Conservation (phyloP, 768 basidiomycete species). For the Kwoniella heveanensis region DNA sequence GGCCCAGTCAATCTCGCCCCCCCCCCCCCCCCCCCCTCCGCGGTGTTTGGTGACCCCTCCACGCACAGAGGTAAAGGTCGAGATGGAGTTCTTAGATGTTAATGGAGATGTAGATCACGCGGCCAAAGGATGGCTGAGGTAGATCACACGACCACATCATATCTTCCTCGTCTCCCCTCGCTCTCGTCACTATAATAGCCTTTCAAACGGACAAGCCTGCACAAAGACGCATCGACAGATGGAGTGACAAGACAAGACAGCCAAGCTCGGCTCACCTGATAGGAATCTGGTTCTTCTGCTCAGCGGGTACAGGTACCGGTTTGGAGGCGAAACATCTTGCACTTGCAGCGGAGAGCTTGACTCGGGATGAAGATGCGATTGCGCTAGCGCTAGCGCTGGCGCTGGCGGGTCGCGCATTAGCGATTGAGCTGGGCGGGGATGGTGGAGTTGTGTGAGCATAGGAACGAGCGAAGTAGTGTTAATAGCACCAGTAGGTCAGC, state of each 20-base stretch:
- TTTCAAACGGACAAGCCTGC: neutral
- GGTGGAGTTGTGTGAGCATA: no score
- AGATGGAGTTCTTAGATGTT: no score
- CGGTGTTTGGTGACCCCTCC: no score
- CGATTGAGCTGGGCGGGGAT: conserved; percentile 3
- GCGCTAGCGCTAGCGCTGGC: neutral
- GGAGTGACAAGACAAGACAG: no score
- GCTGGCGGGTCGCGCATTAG: neutral
- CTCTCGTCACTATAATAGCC: no score
- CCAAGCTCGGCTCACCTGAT: conserved; percentile 31
- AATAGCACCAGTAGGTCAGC: no score
- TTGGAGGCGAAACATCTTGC: neutral
- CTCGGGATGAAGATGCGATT: neutral
- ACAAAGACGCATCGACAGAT: neutral
- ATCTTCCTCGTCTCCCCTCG: no score
- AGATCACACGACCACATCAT: neutral
- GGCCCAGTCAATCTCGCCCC: no score
- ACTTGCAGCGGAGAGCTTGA: neutral
- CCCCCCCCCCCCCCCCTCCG: no score
- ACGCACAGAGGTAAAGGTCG: no score
- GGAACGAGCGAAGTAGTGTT: no score
- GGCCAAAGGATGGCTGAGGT: neutral
- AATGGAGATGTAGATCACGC: neutral
- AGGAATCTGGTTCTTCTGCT: conserved; percentile 42
- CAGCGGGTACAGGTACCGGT: neutral